A percentile compares a stretch with the other conserved stretches of the same genome.
phyloP scores from a whole-genome alignment of 768 basidiomycete genomes.

The Hygrophoropsis aurantiaca region DNA sequence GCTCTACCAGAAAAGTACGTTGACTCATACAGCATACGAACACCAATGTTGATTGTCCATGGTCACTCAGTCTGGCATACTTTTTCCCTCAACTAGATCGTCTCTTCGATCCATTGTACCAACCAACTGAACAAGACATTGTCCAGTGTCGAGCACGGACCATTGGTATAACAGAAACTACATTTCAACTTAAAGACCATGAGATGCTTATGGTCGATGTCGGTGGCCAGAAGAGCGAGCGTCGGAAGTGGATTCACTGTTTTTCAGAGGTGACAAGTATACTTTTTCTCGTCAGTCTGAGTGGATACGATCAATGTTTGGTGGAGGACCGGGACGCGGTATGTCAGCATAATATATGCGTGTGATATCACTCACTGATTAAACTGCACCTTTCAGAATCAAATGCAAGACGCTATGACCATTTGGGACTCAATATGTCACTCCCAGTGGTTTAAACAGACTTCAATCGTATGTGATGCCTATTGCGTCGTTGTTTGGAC shows the following conservation, averaged over 20 bases:
- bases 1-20: constrained; percentile 87
- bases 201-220: constrained; percentile 94
- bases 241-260: constrained; percentile 93
- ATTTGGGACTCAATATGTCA: constrained; percentile 99
- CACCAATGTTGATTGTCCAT: constrained; percentile 5
- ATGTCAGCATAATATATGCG: constrained; percentile 28
- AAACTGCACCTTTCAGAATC: constrained; percentile 56
- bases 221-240: constrained; percentile 90
- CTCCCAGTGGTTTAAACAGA: constrained; percentile 95
- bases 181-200: constrained; percentile 74
- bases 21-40: constrained; percentile 3
- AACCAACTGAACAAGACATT: constrained; percentile 84
- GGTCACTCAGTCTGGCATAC: constrained; percentile 55
- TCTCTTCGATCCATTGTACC: constrained; percentile 70
- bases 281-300: constrained; percentile 86
- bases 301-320: constrained; percentile 92
- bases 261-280: constrained; percentile 96
- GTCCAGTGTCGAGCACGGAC: constrained; percentile 84
- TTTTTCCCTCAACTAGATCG: constrained; percentile 81
- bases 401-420: constrained; percentile 99
- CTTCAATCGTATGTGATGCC: constrained; percentile 70
- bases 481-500: background rate
- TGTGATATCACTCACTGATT: constrained; percentile 2
- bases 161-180: constrained; percentile 88
- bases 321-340: constrained; percentile 92